These are phyloP conservation scores for Dendrocalamus sinicus DNA, from an alignment of 176 grass and related monocot species.

Conservation along the genomic window DNA sequence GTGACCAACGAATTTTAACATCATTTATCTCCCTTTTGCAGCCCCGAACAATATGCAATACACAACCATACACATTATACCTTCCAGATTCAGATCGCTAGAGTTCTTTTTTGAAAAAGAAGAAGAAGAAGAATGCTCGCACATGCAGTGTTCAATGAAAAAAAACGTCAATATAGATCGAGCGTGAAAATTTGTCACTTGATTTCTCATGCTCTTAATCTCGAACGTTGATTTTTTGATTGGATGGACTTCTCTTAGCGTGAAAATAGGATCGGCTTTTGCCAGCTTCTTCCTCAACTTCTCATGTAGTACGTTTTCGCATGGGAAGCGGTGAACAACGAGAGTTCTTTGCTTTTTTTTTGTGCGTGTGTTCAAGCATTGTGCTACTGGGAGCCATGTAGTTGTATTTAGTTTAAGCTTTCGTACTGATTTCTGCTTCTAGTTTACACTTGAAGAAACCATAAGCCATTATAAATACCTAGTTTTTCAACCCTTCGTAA, in stretches of 20 bases:
- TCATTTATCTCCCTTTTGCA: conserved; percentile 47
- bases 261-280: background rate
- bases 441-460: no score
- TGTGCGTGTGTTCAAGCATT: background rate
- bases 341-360: background rate
- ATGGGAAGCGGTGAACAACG: background rate
- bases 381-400: background rate
- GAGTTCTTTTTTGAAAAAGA: background rate
- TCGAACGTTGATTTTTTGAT: background rate
- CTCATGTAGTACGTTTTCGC: background rate
- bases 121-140: background rate
- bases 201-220: background rate
- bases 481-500: no score
- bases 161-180: background rate
- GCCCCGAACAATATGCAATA: conserved; percentile 26
- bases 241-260: background rate
- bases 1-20: conserved; percentile 58
- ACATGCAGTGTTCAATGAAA: conserved; percentile 19
- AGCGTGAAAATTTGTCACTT: background rate
- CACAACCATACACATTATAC: background rate
- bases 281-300: conserved; percentile 7
- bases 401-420: no score
- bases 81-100: conserved; percentile 52
- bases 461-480: no score
- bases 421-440: no score